Evolutionary conservation across 2,329 filamentous ascomycete genomes (phyloP), one percentile per base, ranked within the genome.

Genomic region (Septoria petroselini): DNA sequence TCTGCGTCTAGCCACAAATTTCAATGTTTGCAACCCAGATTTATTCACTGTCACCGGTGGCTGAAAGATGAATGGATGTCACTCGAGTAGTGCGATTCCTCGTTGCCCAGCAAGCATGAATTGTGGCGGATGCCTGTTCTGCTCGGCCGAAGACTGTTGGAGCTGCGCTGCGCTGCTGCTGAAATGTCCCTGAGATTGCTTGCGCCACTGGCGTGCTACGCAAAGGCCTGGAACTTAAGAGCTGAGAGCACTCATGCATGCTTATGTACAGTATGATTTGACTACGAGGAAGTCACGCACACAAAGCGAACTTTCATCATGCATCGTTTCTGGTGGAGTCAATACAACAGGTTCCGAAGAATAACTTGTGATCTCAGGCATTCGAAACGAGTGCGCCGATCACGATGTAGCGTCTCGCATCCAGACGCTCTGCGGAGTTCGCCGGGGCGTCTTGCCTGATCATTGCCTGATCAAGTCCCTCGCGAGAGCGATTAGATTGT

Each of bases 1-100:
- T 55, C 50, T 12, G 50, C 15, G 21, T 41, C 21, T n/a, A 53
- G 33, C 53, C 50, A 55, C n/a, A n/a, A n/a, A n/a, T n/a, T n/a
- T n/a, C n/a, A n/a, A n/a, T n/a, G n/a, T n/a, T n/a, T n/a, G n/a
- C n/a, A n/a, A n/a, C n/a, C n/a, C n/a, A n/a, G n/a, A n/a, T n/a
- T n/a, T n/a, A n/a, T n/a, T n/a, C n/a, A n/a, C n/a, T n/a, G n/a
- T n/a, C n/a, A n/a, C n/a, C n/a, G n/a, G n/a, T n/a, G n/a, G n/a
- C n/a, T n/a, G n/a, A n/a, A n/a, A n/a, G n/a, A n/a, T n/a, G n/a
- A n/a, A n/a, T n/a, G n/a, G n/a, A n/a, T n/a, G n/a, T 37, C 37
- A n/a, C n/a, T 23, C 8, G 4, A 18, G 34, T 18, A 15, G 3
- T 39, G n/a, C 7, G 23, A 29, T 3, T 21, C 25, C 17, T 31